Conservation (phyloP, 345 rosid genomes). For the Arabidopsis thaliana region TAIR10.1 NC_003071.7:19319501-19320000, state of each 20-base stretch:
- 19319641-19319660: conserved; percentile 30
- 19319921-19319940: conserved; percentile 85
- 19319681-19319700: conserved; percentile 29
- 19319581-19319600: not conserved
- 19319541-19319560: conserved; percentile 11
- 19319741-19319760: conserved; percentile 44
- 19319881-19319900: conserved; percentile 66
- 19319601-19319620: conserved; percentile 8
- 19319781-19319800: conserved; percentile 3
- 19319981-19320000: not conserved
- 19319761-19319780: not conserved
- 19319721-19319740: not conserved
- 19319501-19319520: conserved; percentile 39
- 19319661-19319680: conserved; percentile 26
- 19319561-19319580: conserved; percentile 20
- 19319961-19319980: conserved; percentile 30
- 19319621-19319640: not conserved
- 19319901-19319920: conserved; percentile 53
- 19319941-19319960: conserved; percentile 95
- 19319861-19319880: conserved; percentile 69
- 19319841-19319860: conserved; percentile 50
- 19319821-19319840: not conserved
- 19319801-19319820: conserved; percentile 15
- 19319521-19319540: conserved; percentile 42
- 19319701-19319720: conserved; percentile 40